Percentiles rank a stretch among this genome's conserved stretches.
These are phyloP conservation scores for Balakata baccata DNA, from an alignment of 345 rosid genomes.

Conservation along the genomic window DNA sequence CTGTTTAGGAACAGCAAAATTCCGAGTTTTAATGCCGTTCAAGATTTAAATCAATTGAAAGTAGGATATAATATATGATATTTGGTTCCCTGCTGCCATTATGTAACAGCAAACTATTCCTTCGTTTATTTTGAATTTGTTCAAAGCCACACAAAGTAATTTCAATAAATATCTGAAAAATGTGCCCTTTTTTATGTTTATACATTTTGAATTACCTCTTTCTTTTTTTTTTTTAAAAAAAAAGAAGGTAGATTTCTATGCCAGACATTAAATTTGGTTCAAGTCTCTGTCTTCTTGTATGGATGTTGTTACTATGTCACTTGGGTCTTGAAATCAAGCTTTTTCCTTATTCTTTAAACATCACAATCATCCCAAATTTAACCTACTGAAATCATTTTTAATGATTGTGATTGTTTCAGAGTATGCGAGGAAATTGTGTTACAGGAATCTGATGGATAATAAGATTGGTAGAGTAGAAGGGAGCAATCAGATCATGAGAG, in stretches of 20 bases:
- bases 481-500: slow-evolving; percentile 37
- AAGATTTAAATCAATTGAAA: too few species aligned
- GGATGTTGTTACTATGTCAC: neutral
- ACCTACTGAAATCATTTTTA: too few species aligned
- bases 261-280: neutral
- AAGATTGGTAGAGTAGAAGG: slow-evolving; percentile 45
- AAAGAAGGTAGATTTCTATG: neutral
- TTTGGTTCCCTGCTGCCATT: neutral
- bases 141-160: neutral
- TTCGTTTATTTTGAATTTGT: neutral
- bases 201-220: neutral
- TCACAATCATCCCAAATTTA: neutral
- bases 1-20: too few species aligned
- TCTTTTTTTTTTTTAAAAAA: too few species aligned
- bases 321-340: neutral
- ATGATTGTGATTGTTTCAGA: slow-evolving; percentile 37
- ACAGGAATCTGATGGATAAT: slow-evolving; percentile 36
- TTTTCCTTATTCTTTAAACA: neutral
- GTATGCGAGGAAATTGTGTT: slow-evolving; percentile 50
- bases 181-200: neutral
- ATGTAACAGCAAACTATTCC: neutral
- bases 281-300: neutral
- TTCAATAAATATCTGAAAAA: neutral
- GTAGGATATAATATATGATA: neutral
- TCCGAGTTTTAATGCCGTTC: too few species aligned